Conservation (phyloP, 208 protist species). For the Blechomonas ayalai region DNA sequence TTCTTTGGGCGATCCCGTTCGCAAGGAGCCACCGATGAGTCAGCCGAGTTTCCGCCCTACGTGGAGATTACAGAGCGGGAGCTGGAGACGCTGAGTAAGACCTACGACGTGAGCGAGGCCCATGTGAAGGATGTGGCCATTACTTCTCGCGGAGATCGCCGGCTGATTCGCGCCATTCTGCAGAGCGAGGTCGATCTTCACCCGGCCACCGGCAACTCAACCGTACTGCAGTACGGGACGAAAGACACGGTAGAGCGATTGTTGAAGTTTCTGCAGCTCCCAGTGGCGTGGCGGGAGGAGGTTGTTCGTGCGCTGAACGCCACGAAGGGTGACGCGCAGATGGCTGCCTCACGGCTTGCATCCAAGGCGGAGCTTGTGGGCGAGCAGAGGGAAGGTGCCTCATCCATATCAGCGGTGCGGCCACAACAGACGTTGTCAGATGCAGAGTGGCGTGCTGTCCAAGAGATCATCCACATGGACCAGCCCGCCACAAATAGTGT, state of each 20-base stretch:
- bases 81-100: constrained; percentile 25
- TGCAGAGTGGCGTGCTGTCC: no score
- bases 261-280: constrained; percentile 39
- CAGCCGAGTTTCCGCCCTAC: no score
- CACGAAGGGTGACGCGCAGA: constrained; percentile 49
- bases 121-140: constrained; percentile 56
- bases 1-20: no score
- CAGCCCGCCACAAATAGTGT: no score
- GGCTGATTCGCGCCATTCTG: constrained; percentile 50
- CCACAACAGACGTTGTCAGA: no score
- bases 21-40: no score
- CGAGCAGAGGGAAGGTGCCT: neutral
- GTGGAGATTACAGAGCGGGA: constrained; percentile 49
- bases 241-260: constrained; percentile 45
- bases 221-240: constrained; percentile 44
- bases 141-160: constrained; percentile 42
- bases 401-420: no score
- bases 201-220: constrained; percentile 7
- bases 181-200: constrained; percentile 30
- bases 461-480: constrained; percentile 11
- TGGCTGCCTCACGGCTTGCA: constrained; percentile 22
- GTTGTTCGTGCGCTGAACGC: constrained; percentile 53
- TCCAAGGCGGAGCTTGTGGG: constrained; percentile 20
- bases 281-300: constrained; percentile 37
- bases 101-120: constrained; percentile 22